Evolutionary conservation across 2,329 filamentous ascomycete species (phyloP), one percentile per base, ranked within the genome.

Genomic region (Fusarium compactum): DNA sequence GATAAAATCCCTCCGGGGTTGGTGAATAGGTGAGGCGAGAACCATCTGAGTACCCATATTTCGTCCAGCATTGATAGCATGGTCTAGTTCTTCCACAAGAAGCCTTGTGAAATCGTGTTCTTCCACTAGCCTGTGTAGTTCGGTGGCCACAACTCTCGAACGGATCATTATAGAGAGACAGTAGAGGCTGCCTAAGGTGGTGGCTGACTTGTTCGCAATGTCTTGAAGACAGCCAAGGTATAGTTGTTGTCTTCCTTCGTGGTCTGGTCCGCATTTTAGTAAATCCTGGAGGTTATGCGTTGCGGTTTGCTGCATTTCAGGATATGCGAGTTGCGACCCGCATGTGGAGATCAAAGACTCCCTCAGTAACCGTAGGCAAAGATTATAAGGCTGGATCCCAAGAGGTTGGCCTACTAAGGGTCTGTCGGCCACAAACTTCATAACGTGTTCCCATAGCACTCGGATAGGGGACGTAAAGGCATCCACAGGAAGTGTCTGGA

Each of bases 151-250:
- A 40, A 85, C 80, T 24, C 51, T 57, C 22, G 80, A 80, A 11
- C 82, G 81, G n/a, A 87, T 81, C 20, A 88, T 76, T 47, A 84
- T 80, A 53, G 77, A 81, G 48, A 94, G 81, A 18, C 90, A 90
- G 75, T 89, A 91, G 22, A 95, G 85, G 71, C 92, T 96, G 2
- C 93, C 93, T 9, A 92, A 86, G 1, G 91, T 89, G 16, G 89
- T 91, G 12, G 81, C 68, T 3, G 90, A 90, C 76, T 86, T 89
- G 24, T 85, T 81, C 5, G 86, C 83, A 47, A 97, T 90, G 73
- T 95, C 91, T 47, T 85, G 73, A 50, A 94, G 85, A 77, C 93
- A 96, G 56, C 85, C 85, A 48, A 84, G 78, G 69, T 91, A 92
- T 18, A 96, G 87, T 22, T 85, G 82, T 61, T 85, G 83, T 48